Evolutionary conservation across 345 rosid species (phyloP), one percentile per base, ranked within the genome.

Genomic region (Streptanthus diversifolius): DNA sequence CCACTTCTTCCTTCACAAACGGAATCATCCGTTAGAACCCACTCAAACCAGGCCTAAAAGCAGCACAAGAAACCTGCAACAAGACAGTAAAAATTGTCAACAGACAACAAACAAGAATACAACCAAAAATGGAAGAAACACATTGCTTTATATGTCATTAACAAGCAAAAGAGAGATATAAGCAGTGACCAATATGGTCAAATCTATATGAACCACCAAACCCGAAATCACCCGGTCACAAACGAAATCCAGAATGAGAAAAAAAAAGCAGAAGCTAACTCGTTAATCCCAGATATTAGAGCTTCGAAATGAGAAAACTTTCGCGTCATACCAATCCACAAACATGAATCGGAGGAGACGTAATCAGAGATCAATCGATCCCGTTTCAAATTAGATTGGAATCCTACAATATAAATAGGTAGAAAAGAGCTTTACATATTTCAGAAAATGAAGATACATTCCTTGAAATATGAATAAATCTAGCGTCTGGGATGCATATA

Each of bases 1-100:
- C 63, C 73, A 57, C 43, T 43, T 61, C 40, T 12, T 51, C 43
- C 15, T 52, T 24, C 72, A 43, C 30, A 36, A 57, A 61, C 30
- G 53, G 29, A 72, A 79, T 77, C 63, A 77, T 80, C 74, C 74
- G 30, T 58, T n/a, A 32, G 27, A 78, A 62, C 65, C 60, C 52
- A 54, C 54, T 49, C 62, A 39, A 22, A 65, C 68, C 43, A 33
- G 13, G 17, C 53, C 72, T 25, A 66, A 36, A 40, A 41, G 55
- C 79, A 55, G 58, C 68, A 63, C 25, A 64, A 27, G 5, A 68
- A 40, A 40, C 49, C 72, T 53, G 43, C 49, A 53, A 54, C 10
- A 24, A 37, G 25, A 67, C 36, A 32, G 15, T 22, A n/a, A 8
- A 36, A 8, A 36, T 18, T 15, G 15, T 8, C 55, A 56, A 39